Conservation (phyloP, 768 basidiomycete genomes). For the Polyporus arcularius region DNA sequence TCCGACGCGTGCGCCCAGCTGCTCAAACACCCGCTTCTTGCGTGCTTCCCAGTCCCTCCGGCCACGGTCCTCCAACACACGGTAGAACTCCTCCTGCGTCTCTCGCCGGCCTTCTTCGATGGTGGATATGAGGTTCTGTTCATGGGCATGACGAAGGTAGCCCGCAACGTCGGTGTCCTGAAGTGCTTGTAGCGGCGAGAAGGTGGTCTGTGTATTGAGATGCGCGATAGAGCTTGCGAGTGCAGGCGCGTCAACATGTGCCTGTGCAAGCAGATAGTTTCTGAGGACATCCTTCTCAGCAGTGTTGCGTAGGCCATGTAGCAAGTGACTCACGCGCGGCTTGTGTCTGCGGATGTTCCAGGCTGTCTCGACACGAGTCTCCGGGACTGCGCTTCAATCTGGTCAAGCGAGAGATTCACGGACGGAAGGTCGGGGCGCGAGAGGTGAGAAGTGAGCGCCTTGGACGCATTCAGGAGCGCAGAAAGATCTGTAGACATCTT, state of each 20-base stretch:
- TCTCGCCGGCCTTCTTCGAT: conserved; percentile 88
- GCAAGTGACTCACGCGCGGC: conserved; percentile 62
- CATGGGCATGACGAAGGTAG: conserved; percentile 93
- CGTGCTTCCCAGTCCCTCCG: conserved; percentile 87
- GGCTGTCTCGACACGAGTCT: conserved; percentile 77
- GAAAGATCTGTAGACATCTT: conserved; percentile 56
- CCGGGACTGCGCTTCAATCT: conserved; percentile 92
- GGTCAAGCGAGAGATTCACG: conserved; percentile 88
- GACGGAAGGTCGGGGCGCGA: conserved; percentile 82
- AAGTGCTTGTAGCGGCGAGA: conserved; percentile 88
- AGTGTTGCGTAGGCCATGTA: not conserved
- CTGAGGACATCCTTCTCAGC: conserved; percentile 37
- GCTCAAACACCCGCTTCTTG: conserved; percentile 88
- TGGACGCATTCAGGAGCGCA: conserved; percentile 69
- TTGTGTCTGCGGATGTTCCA: conserved; percentile 60
- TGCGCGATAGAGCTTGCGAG: conserved; percentile 82
- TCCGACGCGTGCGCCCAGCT: conserved; percentile 70
- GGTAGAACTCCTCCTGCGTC: conserved; percentile 85
- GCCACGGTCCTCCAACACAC: conserved; percentile 72
- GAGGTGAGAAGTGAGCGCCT: conserved; percentile 75
- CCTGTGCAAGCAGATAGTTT: conserved; percentile 91
- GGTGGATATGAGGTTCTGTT: conserved; percentile 91
- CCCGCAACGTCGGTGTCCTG: conserved; percentile 92
- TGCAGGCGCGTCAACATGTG: conserved; percentile 90
- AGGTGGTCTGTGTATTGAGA: conserved; percentile 79